These are phyloP conservation scores for Alternaria triticina DNA, from an alignment of 2,329 filamentous ascomycete genomes.

Conservation along the genomic window DNA sequence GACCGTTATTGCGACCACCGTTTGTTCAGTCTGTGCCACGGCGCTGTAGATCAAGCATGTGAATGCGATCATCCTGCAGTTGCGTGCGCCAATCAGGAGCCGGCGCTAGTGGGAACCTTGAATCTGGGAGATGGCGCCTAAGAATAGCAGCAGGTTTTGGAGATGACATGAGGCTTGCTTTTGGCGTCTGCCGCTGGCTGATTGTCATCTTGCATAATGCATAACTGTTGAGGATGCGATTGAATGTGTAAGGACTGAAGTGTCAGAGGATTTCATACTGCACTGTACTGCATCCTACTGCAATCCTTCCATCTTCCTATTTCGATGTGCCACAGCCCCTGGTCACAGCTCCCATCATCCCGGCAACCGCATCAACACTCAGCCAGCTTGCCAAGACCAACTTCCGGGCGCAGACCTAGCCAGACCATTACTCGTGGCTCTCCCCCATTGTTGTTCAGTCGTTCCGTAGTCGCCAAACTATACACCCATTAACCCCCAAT, in stretches of 20 bases:
- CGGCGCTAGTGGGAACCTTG: slow-evolving; percentile 22
- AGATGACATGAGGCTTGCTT: slow-evolving; percentile 16
- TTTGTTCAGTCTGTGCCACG: slow-evolving; percentile 5
- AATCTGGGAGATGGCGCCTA: slow-evolving; percentile 13
- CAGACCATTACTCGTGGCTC: slow-evolving; percentile 14
- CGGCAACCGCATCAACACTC: slow-evolving; percentile 24
- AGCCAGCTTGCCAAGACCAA: slow-evolving; percentile 30
- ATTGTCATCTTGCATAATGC: neutral
- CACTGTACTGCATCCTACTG: neutral
- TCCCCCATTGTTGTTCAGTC: slow-evolving; percentile 7
- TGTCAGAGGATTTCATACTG: neutral
- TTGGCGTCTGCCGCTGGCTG: slow-evolving; percentile 15
- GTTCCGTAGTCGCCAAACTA: slow-evolving; percentile 1
- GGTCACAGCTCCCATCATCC: slow-evolving; percentile 20
- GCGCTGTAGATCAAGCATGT: slow-evolving; percentile 9
- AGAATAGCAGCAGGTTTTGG: slow-evolving; percentile 34
- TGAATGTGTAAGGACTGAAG: neutral
- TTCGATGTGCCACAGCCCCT: neutral
- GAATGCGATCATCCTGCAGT: slow-evolving; percentile 19
- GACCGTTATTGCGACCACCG: neutral
- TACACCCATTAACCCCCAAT: neutral
- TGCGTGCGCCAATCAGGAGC: slow-evolving; percentile 18
- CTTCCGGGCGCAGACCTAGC: slow-evolving; percentile 27
- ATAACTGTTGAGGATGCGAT: neutral
- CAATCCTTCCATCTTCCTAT: too few relatives aligned